Evolutionary conservation across 2,329 filamentous ascomycete species (phyloP).

Genomic region (Trichoderma koningiopsis): DNA sequence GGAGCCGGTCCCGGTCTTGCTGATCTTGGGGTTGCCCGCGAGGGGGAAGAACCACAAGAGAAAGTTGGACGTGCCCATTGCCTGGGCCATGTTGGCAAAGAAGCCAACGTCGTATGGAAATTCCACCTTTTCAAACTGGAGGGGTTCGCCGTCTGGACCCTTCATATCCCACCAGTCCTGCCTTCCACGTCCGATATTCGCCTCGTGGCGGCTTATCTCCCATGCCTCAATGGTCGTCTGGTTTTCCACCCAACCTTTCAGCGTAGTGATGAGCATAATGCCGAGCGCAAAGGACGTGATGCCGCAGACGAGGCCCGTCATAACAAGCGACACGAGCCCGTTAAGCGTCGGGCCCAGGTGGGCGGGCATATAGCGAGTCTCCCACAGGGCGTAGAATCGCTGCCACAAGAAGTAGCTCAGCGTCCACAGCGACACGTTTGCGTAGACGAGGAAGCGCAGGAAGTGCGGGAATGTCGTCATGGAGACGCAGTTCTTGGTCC

Average conservation of each 20-base stretch:
- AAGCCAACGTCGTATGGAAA: conserved; percentile 83
- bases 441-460: conserved; percentile 72
- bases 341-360: conserved; percentile 70
- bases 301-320: conserved; percentile 60
- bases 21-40: conserved; percentile 52
- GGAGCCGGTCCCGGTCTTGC: conserved; percentile 41
- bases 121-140: conserved; percentile 65
- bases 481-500: conserved; percentile 82
- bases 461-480: conserved; percentile 83
- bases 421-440: conserved; percentile 64
- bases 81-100: conserved; percentile 71
- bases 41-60: conserved; percentile 72
- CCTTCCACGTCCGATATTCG: conserved; percentile 52
- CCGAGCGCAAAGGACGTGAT: conserved; percentile 63
- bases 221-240: conserved; percentile 80
- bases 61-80: conserved; percentile 70
- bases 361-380: conserved; percentile 65
- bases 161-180: conserved; percentile 49
- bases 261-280: conserved; percentile 65
- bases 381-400: conserved; percentile 64
- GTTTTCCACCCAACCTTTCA: conserved; percentile 66
- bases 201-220: conserved; percentile 68
- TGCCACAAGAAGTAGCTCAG: conserved; percentile 63
- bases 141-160: conserved; percentile 41
- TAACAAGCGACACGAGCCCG: conserved; percentile 62